phyloP scores from a whole-genome alignment of 129 eudicot species.

The Mikania micrantha region DNA sequence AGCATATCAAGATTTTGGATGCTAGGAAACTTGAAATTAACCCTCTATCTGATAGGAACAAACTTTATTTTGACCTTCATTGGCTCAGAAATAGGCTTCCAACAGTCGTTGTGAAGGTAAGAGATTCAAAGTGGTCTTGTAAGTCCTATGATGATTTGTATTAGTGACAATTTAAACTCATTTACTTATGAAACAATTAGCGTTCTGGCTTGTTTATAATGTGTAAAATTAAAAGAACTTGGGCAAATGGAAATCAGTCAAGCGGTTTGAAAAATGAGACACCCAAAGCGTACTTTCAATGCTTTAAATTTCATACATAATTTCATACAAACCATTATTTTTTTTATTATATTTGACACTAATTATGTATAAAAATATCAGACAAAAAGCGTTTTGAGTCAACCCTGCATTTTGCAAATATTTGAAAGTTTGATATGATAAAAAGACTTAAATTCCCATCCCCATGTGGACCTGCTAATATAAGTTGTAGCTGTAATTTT shows the following conservation, averaged over 20 bases:
- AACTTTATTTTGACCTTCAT: constrained; percentile 69
- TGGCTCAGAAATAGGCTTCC: constrained; percentile 58
- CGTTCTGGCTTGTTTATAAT: not conserved
- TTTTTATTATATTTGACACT: not conserved
- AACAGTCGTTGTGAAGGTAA: constrained; percentile 77
- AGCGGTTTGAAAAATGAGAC: not conserved
- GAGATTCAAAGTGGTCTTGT: constrained; percentile 7
- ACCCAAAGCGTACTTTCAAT: not conserved
- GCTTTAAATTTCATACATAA: not conserved
- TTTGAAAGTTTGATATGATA: not conserved
- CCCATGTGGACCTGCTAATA: constrained; percentile 5
- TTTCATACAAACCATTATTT: not conserved
- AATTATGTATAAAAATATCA: not conserved
- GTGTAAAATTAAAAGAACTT: not conserved
- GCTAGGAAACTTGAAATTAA: constrained; percentile 53
- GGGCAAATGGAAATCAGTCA: not conserved
- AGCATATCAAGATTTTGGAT: constrained; percentile 65
- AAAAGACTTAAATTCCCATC: not conserved
- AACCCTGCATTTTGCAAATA: not conserved
- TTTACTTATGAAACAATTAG: not conserved
- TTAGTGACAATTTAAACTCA: not conserved
- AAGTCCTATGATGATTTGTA: not conserved
- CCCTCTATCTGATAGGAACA: constrained; percentile 44
- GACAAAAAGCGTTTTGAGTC: not conserved
- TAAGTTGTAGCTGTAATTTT: not conserved